A percentile compares a stretch with the other conserved stretches of the same genome.
phyloP scores from a whole-genome alignment of 2,329 filamentous ascomycete genomes.

The Colletotrichum brevisporum region DNA sequence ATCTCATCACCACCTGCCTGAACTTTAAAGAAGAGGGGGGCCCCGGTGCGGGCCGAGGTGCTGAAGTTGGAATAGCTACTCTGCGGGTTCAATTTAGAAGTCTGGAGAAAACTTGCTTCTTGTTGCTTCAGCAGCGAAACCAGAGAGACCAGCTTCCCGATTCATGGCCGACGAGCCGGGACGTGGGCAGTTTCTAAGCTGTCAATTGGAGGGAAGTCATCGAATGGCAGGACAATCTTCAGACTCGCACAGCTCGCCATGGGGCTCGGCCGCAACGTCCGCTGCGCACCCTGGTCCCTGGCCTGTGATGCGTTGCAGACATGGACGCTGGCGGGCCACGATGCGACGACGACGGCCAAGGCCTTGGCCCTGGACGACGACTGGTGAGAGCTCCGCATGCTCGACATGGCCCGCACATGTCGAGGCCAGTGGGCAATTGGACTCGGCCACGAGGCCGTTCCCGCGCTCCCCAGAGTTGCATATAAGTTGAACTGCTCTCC shows the following conservation, averaged over 20 bases:
- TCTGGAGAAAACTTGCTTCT: slow-evolving; percentile 18
- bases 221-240: neutral
- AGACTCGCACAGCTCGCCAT: slow-evolving; percentile 13
- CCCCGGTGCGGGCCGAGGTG: slow-evolving; percentile 31
- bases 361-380: slow-evolving; percentile 19
- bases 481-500: slow-evolving; percentile 19
- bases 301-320: slow-evolving; percentile 19
- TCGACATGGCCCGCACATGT: neutral
- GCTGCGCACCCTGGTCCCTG: neutral
- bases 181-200: neutral
- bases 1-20: neutral
- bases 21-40: neutral
- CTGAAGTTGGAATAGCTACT: slow-evolving; percentile 32
- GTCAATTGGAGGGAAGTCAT: slow-evolving; percentile 15
- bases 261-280: slow-evolving; percentile 11
- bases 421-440: neutral
- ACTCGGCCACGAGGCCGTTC: neutral
- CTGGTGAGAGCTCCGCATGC: neutral
- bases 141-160: slow-evolving; percentile 14
- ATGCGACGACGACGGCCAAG: slow-evolving; percentile 21
- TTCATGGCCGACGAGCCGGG: neutral
- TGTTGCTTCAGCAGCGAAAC: slow-evolving; percentile 2
- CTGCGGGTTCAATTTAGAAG: slow-evolving; percentile 5
- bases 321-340: slow-evolving; percentile 3
- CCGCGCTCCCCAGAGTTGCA: neutral